Evolutionary conservation across 331 rosid genomes (phyloP).

Genomic region (Prunus yedoensis): DNA sequence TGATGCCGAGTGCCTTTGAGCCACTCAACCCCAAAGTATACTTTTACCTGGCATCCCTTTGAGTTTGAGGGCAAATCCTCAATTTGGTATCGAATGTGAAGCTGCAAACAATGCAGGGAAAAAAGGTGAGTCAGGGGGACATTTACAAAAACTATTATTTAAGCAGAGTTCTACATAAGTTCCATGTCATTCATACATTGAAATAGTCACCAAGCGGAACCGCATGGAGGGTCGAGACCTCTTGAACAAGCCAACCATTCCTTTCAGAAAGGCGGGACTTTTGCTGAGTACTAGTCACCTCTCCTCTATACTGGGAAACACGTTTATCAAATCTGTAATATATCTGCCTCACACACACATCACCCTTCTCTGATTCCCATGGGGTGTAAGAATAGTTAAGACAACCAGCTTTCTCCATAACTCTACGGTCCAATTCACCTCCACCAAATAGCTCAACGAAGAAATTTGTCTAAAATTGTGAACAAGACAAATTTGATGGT

Average conservation of each 20-base stretch:
- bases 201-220: slow-evolving; percentile 84
- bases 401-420: slow-evolving; percentile 86
- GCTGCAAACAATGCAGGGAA: slow-evolving; percentile 52
- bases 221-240: slow-evolving; percentile 87
- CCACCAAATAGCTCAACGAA: slow-evolving; percentile 75
- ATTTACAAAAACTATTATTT: not conserved
- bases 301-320: slow-evolving; percentile 69
- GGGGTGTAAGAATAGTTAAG: slow-evolving; percentile 73
- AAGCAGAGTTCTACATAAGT: not conserved
- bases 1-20: slow-evolving; percentile 75
- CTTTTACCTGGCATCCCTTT: slow-evolving; percentile 58
- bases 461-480: slow-evolving; percentile 54
- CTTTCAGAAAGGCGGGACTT: slow-evolving; percentile 47
- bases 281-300: slow-evolving; percentile 87
- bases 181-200: slow-evolving; percentile 53
- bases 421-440: slow-evolving; percentile 68
- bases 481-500: slow-evolving; percentile 29
- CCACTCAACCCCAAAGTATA: slow-evolving; percentile 84
- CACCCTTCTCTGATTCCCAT: slow-evolving; percentile 84
- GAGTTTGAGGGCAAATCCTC: slow-evolving; percentile 57
- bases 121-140: not conserved
- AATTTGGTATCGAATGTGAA: slow-evolving; percentile 71
- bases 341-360: slow-evolving; percentile 67
- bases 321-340: slow-evolving; percentile 73
- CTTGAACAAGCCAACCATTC: slow-evolving; percentile 81